Evolutionary conservation across 1,284 basidiomycete species (phyloP), one percentile per base, ranked within the genome.

Genomic region (Irpex sp.): DNA sequence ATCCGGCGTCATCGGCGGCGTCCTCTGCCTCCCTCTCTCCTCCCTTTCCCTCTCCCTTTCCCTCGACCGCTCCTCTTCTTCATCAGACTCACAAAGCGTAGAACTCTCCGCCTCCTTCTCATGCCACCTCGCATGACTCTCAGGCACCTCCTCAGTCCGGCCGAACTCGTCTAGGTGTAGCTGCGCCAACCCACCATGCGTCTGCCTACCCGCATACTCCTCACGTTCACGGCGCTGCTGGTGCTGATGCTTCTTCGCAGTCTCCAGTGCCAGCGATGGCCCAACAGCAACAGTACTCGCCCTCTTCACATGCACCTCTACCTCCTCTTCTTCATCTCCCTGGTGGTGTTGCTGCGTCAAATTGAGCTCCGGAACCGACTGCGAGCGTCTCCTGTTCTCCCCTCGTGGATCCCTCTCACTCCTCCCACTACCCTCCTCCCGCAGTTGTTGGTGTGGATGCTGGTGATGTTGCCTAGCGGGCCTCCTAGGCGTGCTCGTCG

Each of bases 1-100:
- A 63, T 73, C 72, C 2, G 72, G 71, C 0, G 72, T 73, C 72
- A 73, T 73, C 4, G 72, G 71, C 49, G 72, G 72, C 3, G 70
- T 69, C 21, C 37, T 59, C 58, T 23, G 57, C 45, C 39, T 48
- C 28, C 4, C 4, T 1, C 28, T 28, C 5, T 9, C 18, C 47
- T 8, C 68, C 21, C 21, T 54, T 51, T 23, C 45, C 45, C 39
- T 48, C 4, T 5, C 4, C 3, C 28, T 28, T 4, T 53, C 28
- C 10, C 18, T 7, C n/a, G 45, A 51, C 8, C n/a, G 48, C n/a
- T 54, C 37, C 23, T 42, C 18, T 9, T 23, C 39, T 12, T 47
- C 14, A 28, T 39, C 33, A 35, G 52, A 54, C 12, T 54, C 52
- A 28, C 52, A 54, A 12, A 54, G 4, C 23, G 52, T 54, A 35